Conservation (phyloP, 495 filamentous ascomycete genomes). For the Xylaria scruposa region DNA sequence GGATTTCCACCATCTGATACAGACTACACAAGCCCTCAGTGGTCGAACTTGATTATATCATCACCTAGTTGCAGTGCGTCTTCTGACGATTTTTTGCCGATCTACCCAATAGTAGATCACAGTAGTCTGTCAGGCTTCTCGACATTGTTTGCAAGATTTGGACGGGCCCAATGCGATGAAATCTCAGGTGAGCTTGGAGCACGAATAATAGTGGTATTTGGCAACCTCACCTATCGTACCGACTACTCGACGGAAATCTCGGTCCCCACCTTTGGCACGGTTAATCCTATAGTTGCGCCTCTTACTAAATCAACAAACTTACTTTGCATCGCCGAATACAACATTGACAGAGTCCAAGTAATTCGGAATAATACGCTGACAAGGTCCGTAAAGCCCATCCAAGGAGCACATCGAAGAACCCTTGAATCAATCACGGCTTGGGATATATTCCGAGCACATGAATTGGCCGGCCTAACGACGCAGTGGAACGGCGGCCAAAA, state of each 20-base stretch:
- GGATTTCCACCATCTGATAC: no score
- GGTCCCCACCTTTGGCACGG: no score
- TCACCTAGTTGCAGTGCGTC: not conserved
- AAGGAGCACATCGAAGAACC: not conserved
- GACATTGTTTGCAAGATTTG: not conserved
- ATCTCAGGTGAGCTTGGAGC: not conserved
- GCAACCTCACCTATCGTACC: not conserved
- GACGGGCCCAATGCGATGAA: not conserved
- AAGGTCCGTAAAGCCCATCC: not conserved
- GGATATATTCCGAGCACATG: no score
- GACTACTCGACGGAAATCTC: no score
- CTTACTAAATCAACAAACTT: not conserved
- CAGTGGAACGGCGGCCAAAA: no score
- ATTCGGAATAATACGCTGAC: not conserved
- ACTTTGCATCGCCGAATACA: not conserved
- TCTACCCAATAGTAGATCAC: no score
- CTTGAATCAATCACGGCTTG: constrained; percentile 1
- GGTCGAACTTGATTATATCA: not conserved
- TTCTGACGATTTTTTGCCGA: no score
- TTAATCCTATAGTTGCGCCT: no score
- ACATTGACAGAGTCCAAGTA: not conserved
- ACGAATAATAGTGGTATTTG: not conserved
- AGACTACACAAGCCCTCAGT: no score
- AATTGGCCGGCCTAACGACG: no score
- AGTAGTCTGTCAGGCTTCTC: not conserved